Base-by-base conservation (phyloP, 129 eudicot genomes). In the Deinandra increscens region DNA sequence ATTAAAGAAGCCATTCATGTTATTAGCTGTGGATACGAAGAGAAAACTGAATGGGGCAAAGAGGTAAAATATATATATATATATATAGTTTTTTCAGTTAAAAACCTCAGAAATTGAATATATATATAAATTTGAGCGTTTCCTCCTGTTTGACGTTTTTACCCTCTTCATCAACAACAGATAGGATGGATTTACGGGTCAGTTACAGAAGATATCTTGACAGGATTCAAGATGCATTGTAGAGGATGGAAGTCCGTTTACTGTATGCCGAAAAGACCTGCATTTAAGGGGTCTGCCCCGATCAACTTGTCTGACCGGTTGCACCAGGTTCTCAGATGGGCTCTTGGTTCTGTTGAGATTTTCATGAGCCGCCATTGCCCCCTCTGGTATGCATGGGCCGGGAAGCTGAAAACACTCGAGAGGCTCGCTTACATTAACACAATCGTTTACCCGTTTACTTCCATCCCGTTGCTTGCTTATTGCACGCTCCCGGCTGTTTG, bases 181-280 rank as follows among this genome's bases (percentile, higher is more conserved):
- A 89, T 93, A 82, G 98, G 98, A 79, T 93, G 98, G 98, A 93
- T 93, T 51, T 92, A 92, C 48, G 98, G 98, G 31, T 92, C 98
- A 29, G 81, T 92, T 17, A 92, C 98, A 31, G 98, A 93, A 71
- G 98, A 93, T 70, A 93, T 93, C 59, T 77, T 93, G 78, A 89
- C 98, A 9, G 98, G 98, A 26, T 93, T 93, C 96, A 93, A 93
- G 83, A 93, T 93, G 96, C 98, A 93, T 70, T 93, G 98, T 38
- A 73, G 98, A 73, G 98, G 98, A 15, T 93, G 98, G 98, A 93
- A 81, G 19, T 93, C 98, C 22, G 96, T 93, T 62, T 93, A 93
- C 75, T 93, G 98, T 73, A 82, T 78, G 75, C 98, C 98, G 6
- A 89, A 89, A 75, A 84, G 98, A 66, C 82, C 98, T 2, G 91